Percentiles rank a stretch among this genome's conserved stretches.
Evolutionary conservation across 495 filamentous ascomycete genomes (phyloP).

Genomic region (Staphylotrichum tortipilum): DNA sequence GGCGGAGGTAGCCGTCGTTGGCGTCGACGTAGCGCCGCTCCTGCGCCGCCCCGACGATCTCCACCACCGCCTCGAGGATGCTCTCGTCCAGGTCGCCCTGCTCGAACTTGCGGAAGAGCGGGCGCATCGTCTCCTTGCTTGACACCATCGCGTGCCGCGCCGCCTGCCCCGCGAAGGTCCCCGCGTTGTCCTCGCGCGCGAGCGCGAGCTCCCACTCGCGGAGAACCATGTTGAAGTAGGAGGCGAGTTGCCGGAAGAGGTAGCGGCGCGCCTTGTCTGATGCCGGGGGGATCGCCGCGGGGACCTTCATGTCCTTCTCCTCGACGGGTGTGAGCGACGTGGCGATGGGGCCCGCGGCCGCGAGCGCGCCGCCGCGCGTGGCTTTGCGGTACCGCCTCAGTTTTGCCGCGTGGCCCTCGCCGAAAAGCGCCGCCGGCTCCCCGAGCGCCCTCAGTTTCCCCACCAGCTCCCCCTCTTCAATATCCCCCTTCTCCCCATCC

Average conservation of each 20-base stretch:
- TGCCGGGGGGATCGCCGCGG: conserved; percentile 45
- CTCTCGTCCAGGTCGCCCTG: conserved; percentile 66
- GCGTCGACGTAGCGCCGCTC: conserved; percentile 87
- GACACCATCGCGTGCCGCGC: conserved; percentile 73
- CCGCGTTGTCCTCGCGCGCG: conserved; percentile 57
- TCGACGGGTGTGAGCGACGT: conserved; percentile 68
- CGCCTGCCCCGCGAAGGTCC: conserved; percentile 66
- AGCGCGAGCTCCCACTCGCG: conserved; percentile 79
- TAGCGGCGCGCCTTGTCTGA: conserved; percentile 49
- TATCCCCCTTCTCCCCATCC: conserved; percentile 36
- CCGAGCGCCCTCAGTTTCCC: conserved; percentile 58
- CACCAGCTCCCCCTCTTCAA: conserved; percentile 62
- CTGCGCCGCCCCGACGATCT: conserved; percentile 88
- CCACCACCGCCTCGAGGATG: conserved; percentile 76
- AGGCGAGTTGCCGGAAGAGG: conserved; percentile 78
- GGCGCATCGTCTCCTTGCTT: conserved; percentile 75
- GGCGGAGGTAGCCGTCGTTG: conserved; percentile 83
- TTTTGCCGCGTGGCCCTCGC: conserved; percentile 63
- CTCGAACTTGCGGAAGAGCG: conserved; percentile 86
- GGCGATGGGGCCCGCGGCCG: conserved; percentile 42
- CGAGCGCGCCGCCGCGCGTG: conserved; percentile 41
- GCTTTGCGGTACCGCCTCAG: conserved; percentile 54
- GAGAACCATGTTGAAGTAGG: conserved; percentile 89
- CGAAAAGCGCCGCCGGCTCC: conserved; percentile 72
- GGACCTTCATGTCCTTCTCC: conserved; percentile 81